Conservation (phyloP, 176 grass and related monocot species). For the Tillandsia fasciculata region DNA sequence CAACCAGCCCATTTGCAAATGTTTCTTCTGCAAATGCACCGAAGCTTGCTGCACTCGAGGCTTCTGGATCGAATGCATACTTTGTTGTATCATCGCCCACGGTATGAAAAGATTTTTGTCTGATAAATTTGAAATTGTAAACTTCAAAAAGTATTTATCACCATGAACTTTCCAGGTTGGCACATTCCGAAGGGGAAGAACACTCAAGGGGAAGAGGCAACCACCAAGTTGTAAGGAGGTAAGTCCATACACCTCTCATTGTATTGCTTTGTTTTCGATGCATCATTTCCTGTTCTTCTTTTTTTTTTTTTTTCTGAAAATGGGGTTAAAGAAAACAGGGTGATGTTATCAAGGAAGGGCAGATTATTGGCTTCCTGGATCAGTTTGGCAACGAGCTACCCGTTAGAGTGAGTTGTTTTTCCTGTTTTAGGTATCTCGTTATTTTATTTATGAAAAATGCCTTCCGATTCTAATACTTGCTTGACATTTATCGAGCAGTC, state of each 20-base stretch:
- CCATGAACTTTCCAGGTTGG: constrained; percentile 25
- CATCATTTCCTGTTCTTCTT: not conserved
- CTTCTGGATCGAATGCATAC: constrained; percentile 19
- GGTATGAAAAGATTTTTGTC: constrained; percentile 13
- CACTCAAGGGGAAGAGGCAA: constrained; percentile 21
- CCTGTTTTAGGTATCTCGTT: not conserved
- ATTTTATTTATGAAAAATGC: not conserved
- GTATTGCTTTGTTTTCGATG: not conserved
- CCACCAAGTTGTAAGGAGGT: constrained; percentile 42
- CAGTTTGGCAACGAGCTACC: constrained; percentile 35
- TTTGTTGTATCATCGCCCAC: constrained; percentile 31
- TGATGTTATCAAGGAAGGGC: constrained; percentile 36
- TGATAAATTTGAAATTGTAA: not conserved
- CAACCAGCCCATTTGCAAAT: constrained; percentile 23
- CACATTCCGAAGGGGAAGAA: constrained; percentile 29
- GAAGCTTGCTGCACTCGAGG: constrained; percentile 27
- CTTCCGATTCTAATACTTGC: not conserved
- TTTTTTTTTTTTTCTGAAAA: constrained; percentile 10
- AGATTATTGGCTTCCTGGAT: constrained; percentile 33
- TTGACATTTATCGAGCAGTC: constrained; percentile 17
- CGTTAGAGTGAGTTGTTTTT: constrained; percentile 27
- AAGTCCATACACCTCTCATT: not conserved
- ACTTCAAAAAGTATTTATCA: not conserved
- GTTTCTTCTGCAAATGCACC: constrained; percentile 15
- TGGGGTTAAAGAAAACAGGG: constrained; percentile 14